Conservation (phyloP, 1,284 basidiomycete species). For the Anthracocystis panici-leucophaei region DNA sequence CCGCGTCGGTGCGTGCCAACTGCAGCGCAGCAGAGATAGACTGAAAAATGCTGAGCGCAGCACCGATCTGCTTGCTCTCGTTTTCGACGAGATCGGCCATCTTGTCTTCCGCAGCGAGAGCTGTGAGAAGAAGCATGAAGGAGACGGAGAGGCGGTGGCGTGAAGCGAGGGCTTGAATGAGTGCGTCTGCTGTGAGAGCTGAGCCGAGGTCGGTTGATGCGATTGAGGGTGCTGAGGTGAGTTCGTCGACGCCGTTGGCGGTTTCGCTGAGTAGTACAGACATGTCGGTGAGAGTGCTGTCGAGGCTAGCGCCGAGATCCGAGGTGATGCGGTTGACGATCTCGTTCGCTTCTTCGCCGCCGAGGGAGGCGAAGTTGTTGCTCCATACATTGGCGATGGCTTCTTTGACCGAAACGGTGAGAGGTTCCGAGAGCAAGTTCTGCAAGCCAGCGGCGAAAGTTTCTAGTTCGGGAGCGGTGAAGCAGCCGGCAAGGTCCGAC, state of each 20-base stretch:
- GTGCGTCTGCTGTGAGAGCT: conserved; percentile 36
- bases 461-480: conserved; percentile 42
- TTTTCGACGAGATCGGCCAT: conserved; percentile 47
- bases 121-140: conserved; percentile 41
- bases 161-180: conserved; percentile 39
- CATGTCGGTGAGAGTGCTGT: conserved; percentile 41
- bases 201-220: conserved; percentile 45
- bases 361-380: conserved; percentile 34
- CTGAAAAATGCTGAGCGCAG: conserved; percentile 43
- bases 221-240: conserved; percentile 8
- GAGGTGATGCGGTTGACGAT: conserved; percentile 23
- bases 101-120: conserved; percentile 38
- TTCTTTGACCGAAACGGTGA: conserved; percentile 47
- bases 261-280: conserved; percentile 40
- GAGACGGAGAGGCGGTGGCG: conserved; percentile 37
- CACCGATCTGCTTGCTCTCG: conserved; percentile 41
- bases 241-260: conserved; percentile 12
- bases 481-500: conserved; percentile 32
- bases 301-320: conserved; percentile 47
- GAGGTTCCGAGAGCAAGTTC: conserved; percentile 32
- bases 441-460: conserved; percentile 40
- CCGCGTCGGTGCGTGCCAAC: conserved; percentile 37
- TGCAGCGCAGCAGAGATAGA: conserved; percentile 29
- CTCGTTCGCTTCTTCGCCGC: conserved; percentile 29
- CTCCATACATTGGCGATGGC: conserved; percentile 41